Evolutionary conservation across 2,329 filamentous ascomycete species (phyloP).

Genomic region (Mycosphaerella arachidis): DNA sequence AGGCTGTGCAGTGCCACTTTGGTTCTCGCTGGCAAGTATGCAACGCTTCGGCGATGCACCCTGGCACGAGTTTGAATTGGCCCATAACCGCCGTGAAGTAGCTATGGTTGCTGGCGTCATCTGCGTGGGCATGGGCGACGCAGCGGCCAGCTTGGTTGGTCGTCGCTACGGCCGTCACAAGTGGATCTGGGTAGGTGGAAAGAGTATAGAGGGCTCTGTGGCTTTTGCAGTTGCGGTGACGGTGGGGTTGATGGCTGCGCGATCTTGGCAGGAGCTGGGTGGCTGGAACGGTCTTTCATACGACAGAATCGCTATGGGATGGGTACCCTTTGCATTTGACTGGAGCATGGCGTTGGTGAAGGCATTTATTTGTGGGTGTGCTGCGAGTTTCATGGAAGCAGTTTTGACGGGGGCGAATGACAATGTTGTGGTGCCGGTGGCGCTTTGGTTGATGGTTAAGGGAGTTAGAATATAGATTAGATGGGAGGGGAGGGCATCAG

Average conservation of each 20-base stretch:
- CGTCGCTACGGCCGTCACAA: constrained; percentile 79
- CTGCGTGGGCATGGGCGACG: constrained; percentile 92
- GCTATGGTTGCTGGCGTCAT: constrained; percentile 90
- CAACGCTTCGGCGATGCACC: constrained; percentile 52
- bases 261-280: constrained; percentile 70
- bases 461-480: constrained; percentile 50
- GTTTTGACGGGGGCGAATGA: constrained; percentile 96
- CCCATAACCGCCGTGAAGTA: constrained; percentile 57
- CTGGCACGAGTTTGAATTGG: constrained; percentile 70
- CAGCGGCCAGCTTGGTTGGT: constrained; percentile 85
- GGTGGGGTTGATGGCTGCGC: constrained; percentile 64
- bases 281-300: constrained; percentile 53
- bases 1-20: constrained; percentile 89
- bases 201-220: constrained; percentile 80
- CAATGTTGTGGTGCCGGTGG: constrained; percentile 92
- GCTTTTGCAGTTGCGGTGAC: constrained; percentile 82
- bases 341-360: constrained; percentile 47
- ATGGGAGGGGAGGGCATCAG: background rate
- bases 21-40: constrained; percentile 74
- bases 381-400: constrained; percentile 88
- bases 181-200: constrained; percentile 96
- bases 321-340: constrained; percentile 19
- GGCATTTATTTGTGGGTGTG: constrained; percentile 65
- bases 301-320: constrained; percentile 4
- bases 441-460: constrained; percentile 87